Evolutionary conservation across 139 green algal species (phyloP).

Genomic region (Klebsormidium nitens): DNA sequence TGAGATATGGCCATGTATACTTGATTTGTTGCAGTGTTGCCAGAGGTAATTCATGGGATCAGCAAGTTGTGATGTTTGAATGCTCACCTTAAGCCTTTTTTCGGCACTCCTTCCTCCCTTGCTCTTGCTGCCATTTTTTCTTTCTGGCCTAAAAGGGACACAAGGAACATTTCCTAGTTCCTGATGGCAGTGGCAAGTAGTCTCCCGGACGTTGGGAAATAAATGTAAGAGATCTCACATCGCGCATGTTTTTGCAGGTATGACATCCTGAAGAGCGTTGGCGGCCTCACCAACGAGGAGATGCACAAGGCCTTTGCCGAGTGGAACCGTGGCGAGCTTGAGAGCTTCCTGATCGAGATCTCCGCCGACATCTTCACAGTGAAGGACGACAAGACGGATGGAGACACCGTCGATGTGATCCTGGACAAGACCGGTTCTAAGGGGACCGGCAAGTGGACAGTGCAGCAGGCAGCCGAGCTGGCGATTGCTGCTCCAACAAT

Average conservation of each 20-base stretch:
- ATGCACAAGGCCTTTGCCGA: constrained; percentile 73
- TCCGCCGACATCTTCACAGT: constrained; percentile 59
- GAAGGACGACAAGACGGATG: constrained; percentile 44
- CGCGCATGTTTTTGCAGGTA: constrained; percentile 62
- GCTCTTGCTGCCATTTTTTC: too few species aligned
- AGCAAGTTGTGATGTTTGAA: too few species aligned
- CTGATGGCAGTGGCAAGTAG: too few species aligned
- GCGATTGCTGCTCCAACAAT: constrained; percentile 89
- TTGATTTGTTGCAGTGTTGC: too few species aligned
- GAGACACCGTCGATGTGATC: constrained; percentile 89
- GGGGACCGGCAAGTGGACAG: constrained; percentile 98
- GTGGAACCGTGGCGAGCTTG: constrained; percentile 86
- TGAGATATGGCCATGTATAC: too few species aligned
- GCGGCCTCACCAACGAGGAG: constrained; percentile 92
- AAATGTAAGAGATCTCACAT: too few species aligned
- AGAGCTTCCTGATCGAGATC: constrained; percentile 96
- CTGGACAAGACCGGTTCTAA: constrained; percentile 98
- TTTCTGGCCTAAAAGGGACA: too few species aligned
- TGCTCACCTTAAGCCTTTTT: too few species aligned
- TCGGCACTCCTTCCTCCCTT: too few species aligned
- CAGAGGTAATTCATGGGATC: too few species aligned
- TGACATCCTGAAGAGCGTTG: constrained; percentile 90
- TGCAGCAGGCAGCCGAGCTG: constrained; percentile 97
- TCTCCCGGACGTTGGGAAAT: too few species aligned
- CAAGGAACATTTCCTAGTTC: too few species aligned